These are phyloP conservation scores for Stylosanthes scabra DNA, from an alignment of 331 rosid species.

Conservation along the genomic window DNA sequence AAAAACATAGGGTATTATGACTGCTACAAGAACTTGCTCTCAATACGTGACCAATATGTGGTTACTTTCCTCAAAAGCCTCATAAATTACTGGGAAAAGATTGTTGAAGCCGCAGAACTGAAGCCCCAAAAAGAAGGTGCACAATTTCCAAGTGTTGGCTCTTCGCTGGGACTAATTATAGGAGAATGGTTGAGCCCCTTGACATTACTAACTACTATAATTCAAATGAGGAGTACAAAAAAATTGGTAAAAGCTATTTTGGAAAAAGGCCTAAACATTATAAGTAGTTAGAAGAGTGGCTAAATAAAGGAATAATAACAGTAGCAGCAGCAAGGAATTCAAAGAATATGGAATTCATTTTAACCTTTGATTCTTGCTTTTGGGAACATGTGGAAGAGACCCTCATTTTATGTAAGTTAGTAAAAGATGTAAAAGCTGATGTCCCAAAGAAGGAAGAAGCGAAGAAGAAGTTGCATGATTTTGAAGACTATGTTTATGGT, in stretches of 20 bases:
- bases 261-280: constrained; percentile 51
- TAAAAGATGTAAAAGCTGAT: not conserved
- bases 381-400: constrained; percentile 78
- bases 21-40: constrained; percentile 40
- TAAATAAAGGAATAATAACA: not conserved
- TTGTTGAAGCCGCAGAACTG: constrained; percentile 56
- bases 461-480: constrained; percentile 17
- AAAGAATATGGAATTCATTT: constrained; percentile 30
- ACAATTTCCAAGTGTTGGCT: constrained; percentile 43
- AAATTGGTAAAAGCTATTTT: constrained; percentile 24
- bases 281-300: constrained; percentile 48
- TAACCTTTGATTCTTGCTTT: constrained; percentile 69
- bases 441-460: not conserved
- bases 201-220: constrained; percentile 61
- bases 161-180: constrained; percentile 46
- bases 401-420: constrained; percentile 31
- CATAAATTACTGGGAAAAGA: constrained; percentile 55
- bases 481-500: constrained; percentile 54
- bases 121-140: constrained; percentile 59
- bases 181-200: constrained; percentile 78
- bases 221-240: too few species aligned
- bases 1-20: constrained; percentile 61
- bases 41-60: constrained; percentile 25
- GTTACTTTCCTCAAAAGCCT: constrained; percentile 36
- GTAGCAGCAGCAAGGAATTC: rapidly evolving